These are phyloP conservation scores for Pyricularia grisea DNA, from an alignment of 2,329 filamentous ascomycete species.

Conservation along the genomic window DNA sequence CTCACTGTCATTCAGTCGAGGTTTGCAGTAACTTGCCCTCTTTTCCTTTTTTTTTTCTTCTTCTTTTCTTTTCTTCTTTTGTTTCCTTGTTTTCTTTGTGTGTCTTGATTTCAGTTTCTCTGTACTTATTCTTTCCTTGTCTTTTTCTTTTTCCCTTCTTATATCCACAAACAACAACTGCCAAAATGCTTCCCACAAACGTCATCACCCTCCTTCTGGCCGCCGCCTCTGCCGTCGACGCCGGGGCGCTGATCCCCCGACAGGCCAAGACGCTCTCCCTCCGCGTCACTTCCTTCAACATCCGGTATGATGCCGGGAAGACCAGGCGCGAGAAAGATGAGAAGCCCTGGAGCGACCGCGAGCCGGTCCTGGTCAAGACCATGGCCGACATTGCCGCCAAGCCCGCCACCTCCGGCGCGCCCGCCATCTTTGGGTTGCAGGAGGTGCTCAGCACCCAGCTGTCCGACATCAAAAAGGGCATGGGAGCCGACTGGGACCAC, in stretches of 20 bases:
- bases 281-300: slow-evolving; percentile 1
- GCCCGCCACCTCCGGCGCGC: slow-evolving; percentile 18
- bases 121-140: not conserved
- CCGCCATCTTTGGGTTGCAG: slow-evolving; percentile 35
- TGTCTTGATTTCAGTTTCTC: not conserved
- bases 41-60: not conserved
- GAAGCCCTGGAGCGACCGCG: not conserved
- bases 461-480: slow-evolving; percentile 28
- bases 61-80: not conserved
- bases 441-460: slow-evolving; percentile 38
- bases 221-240: not conserved
- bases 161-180: not conserved
- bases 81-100: not conserved
- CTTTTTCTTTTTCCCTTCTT: not conserved
- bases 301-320: not conserved
- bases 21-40: not conserved
- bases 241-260: not conserved
- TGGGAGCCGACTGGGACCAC: slow-evolving; percentile 28
- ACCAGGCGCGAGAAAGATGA: slow-evolving; percentile 52
- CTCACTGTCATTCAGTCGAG: not conserved
- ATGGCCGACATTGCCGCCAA: not conserved
- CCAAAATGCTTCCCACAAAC: not conserved
- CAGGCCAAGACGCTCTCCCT: not conserved
- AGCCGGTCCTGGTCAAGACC: not conserved
- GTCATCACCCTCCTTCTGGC: not conserved